Percentiles rank a stretch among this genome's conserved stretches.
These are phyloP conservation scores for Pseudoturritis turrita DNA, from an alignment of 345 rosid genomes.

Conservation along the genomic window DNA sequence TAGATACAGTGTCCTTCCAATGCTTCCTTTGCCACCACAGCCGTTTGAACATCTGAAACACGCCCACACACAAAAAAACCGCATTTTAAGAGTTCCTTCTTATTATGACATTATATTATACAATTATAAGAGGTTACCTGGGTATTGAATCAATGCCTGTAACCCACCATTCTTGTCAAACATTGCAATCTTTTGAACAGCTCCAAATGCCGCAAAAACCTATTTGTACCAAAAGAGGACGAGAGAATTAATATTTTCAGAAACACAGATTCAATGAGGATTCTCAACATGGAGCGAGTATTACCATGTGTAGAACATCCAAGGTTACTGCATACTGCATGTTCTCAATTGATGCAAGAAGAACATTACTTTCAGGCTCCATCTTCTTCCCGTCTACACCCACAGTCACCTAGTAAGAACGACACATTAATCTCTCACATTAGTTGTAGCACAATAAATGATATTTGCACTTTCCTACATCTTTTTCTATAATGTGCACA, in stretches of 20 bases:
- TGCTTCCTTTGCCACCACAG: conserved; percentile 90
- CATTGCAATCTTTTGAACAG: conserved; percentile 98
- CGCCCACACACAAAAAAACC: no score
- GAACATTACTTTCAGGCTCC: conserved; percentile 98
- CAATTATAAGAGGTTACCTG: conserved; percentile 49
- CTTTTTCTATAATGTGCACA: neutral
- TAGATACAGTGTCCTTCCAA: conserved; percentile 98
- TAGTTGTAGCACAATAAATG: neutral
- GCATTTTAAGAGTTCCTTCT: no score
- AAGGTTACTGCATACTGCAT: conserved; percentile 99
- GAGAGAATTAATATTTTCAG: neutral
- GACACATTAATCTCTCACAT: neutral
- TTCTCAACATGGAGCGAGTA: neutral
- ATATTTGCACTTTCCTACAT: neutral
- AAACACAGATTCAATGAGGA: neutral
- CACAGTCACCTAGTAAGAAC: conserved; percentile 48
- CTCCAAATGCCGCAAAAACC: conserved; percentile 95
- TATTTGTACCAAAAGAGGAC: conserved; percentile 10
- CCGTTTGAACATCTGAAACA: conserved; percentile 93
- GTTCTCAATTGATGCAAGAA: conserved; percentile 98
- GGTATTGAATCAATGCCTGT: conserved; percentile 85
- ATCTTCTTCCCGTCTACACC: conserved; percentile 92
- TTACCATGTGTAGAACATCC: conserved; percentile 93
- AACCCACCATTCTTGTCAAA: conserved; percentile 96
- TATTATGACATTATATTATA: no score